Conservation (phyloP, 2,329 filamentous ascomycete species). For the Cytospora piceicola region DNA sequence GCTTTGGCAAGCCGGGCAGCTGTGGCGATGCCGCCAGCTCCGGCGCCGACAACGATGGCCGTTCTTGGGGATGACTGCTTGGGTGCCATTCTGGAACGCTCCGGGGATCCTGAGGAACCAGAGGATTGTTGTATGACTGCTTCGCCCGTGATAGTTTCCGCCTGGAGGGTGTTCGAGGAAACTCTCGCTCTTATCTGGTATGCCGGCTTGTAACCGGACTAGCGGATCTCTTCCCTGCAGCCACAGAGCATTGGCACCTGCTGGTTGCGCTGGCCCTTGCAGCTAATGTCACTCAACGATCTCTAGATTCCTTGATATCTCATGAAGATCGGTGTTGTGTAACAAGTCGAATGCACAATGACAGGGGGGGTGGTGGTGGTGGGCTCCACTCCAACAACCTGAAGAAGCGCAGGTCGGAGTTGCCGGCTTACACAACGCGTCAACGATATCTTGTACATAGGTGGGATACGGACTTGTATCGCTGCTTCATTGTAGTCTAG, state of each 20-base stretch:
- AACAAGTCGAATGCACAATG: neutral
- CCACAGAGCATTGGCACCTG: neutral
- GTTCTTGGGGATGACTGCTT: constrained; percentile 18
- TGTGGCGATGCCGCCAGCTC: constrained; percentile 71
- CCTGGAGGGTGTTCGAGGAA: neutral
- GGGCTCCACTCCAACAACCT: neutral
- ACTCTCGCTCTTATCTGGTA: neutral
- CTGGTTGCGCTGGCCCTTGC: neutral
- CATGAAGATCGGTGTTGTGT: neutral
- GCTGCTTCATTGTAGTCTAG: neutral
- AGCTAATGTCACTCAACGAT: neutral
- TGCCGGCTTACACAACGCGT: neutral
- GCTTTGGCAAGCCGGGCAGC: constrained; percentile 72
- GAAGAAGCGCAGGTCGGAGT: too few relatives aligned
- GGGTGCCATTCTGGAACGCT: constrained; percentile 7
- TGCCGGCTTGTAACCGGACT: neutral
- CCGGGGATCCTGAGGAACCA: neutral
- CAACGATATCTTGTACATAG: neutral
- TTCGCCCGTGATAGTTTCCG: neutral
- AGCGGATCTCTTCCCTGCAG: neutral
- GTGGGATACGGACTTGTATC: neutral
- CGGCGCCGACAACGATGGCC: constrained; percentile 55
- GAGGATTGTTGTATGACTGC: neutral
- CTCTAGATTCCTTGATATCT: neutral
- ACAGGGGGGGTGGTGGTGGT: neutral